Evolutionary conservation across 208 protist genomes (phyloP), one percentile per base, ranked within the genome.

Genomic region (Leishmania tarentolae): DNA sequence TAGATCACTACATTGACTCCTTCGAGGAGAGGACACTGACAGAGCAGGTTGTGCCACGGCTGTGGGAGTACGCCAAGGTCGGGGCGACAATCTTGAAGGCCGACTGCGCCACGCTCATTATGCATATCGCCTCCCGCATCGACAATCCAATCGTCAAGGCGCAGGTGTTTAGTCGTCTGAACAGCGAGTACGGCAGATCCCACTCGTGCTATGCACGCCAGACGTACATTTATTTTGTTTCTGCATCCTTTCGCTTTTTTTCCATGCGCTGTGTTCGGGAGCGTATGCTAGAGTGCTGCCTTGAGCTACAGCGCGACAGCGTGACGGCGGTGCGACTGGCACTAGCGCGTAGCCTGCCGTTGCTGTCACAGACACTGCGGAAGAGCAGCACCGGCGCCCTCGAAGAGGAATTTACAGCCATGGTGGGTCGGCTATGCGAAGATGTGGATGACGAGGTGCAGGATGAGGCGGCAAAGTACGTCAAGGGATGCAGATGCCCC

Each of bases 251-350:
- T 69, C 74, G 76, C 19, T 81, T 87, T 72, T 96, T 95, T 75
- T 98, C 95, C 35, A 88, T 88, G 11, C 90, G 93, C 31, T 96
- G 92, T 79, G 83, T 98, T 70, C 88, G 93, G 31, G 95, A 98
- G 86, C 87, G 93, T 35, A 83, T 98, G 85, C 78, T 97, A 21
- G 92, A 97, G 71, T 90, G 84, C 82, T 90, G 86, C 68, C 83
- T 94, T 37, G 95, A 97, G 82, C 83, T 97, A 47, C 92, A 96
- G 71, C 91, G 90, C 71, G 95, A 98, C 81, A 57, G 85, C 28
- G 93, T 98, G n/a, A 80, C 83, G n/a, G 59, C 86, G 50, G 93
- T 98, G 35, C 89, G 95, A 0, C 47, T 96, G 52, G 86, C 89
- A 24, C 78, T 98, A 42, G 92, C 93, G 11, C 86, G 87, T 35